A percentile compares a stretch with the other conserved stretches of the same genome.
Evolutionary conservation across 345 rosid species (phyloP).

Genomic region (Firmiana major): DNA sequence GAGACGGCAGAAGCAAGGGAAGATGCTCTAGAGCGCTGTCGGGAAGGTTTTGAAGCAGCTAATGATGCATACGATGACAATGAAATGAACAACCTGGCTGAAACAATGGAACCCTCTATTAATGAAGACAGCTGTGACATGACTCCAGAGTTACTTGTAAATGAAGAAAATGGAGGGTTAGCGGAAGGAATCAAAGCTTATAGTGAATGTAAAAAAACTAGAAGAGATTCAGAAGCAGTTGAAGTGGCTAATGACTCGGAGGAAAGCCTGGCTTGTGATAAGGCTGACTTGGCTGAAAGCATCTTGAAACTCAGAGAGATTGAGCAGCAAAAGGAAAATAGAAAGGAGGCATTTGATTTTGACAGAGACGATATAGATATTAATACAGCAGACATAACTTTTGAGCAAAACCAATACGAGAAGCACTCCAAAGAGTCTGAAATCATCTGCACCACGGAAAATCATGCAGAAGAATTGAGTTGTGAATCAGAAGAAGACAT

Average conservation of each 20-base stretch:
- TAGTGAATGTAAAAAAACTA: slow-evolving; percentile 31
- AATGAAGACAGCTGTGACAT: slow-evolving; percentile 23
- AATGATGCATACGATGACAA: slow-evolving; percentile 25
- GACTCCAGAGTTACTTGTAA: slow-evolving; percentile 19
- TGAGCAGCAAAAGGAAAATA: slow-evolving; percentile 35
- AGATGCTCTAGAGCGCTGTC: slow-evolving; percentile 23
- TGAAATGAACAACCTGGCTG: slow-evolving; percentile 16
- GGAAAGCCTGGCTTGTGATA: slow-evolving; percentile 37
- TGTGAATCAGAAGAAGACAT: slow-evolving; percentile 37
- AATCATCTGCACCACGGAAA: slow-evolving; percentile 27
- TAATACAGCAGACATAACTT: slow-evolving; percentile 25
- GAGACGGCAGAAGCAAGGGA: slow-evolving; percentile 25
- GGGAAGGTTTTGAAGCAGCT: slow-evolving; percentile 18
- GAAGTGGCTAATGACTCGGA: slow-evolving; percentile 35
- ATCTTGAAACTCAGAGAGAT: slow-evolving; percentile 29
- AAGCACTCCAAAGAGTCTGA: slow-evolving; percentile 26
- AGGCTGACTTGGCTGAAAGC: slow-evolving; percentile 34
- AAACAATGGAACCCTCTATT: slow-evolving; percentile 25
- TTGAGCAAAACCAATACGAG: slow-evolving; percentile 35
- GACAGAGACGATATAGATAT: slow-evolving; percentile 26
- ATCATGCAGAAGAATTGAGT: slow-evolving; percentile 35
- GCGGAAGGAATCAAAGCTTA: slow-evolving; percentile 29
- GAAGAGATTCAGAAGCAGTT: slow-evolving; percentile 32
- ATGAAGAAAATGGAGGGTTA: slow-evolving; percentile 25
- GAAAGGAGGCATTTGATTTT: slow-evolving; percentile 25